Evolutionary conservation across 441 rosid species (phyloP).

Genomic region (Pelargonium citronellum): DNA sequence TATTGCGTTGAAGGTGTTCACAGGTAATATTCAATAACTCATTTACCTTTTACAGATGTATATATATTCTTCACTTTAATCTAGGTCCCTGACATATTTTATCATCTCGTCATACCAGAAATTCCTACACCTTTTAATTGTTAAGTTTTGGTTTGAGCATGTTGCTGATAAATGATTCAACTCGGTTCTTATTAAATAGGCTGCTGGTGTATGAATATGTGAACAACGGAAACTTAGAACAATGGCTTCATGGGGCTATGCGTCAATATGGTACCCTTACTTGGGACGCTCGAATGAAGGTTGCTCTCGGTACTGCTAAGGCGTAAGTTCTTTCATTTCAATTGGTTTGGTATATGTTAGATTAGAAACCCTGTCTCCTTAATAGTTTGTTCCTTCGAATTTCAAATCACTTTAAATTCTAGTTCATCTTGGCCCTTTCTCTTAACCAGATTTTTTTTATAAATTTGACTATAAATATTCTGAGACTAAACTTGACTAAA

Average conservation of each 20-base stretch:
- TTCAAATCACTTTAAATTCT: neutral
- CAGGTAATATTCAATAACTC: slow-evolving; percentile 39
- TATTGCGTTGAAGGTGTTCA: slow-evolving; percentile 95
- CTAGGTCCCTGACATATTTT: no score
- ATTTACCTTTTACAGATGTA: neutral
- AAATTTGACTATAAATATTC: neutral
- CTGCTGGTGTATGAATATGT: slow-evolving; percentile 88
- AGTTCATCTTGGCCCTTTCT: slow-evolving; percentile 9
- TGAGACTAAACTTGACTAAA: no score
- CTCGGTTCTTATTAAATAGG: slow-evolving; percentile 32
- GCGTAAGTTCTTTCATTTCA: slow-evolving; percentile 48
- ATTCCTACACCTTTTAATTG: neutral
- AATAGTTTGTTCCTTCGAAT: neutral
- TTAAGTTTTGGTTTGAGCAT: neutral
- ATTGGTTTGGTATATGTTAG: no score
- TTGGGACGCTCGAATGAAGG: slow-evolving; percentile 93
- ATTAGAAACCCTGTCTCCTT: neutral
- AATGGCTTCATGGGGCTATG: slow-evolving; percentile 98
- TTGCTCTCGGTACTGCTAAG: slow-evolving; percentile 84
- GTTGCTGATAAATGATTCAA: neutral
- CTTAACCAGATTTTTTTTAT: slow-evolving; percentile 16
- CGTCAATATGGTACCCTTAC: slow-evolving; percentile 79
- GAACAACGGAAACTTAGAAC: slow-evolving; percentile 91
- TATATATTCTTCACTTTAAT: no score
- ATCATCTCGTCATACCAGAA: no score